A percentile compares a stretch with the other conserved stretches of the same genome.
These are phyloP conservation scores for Cyphellophora europaea DNA, from an alignment of 2,329 filamentous ascomycete species.

Conservation along the genomic window DNA sequence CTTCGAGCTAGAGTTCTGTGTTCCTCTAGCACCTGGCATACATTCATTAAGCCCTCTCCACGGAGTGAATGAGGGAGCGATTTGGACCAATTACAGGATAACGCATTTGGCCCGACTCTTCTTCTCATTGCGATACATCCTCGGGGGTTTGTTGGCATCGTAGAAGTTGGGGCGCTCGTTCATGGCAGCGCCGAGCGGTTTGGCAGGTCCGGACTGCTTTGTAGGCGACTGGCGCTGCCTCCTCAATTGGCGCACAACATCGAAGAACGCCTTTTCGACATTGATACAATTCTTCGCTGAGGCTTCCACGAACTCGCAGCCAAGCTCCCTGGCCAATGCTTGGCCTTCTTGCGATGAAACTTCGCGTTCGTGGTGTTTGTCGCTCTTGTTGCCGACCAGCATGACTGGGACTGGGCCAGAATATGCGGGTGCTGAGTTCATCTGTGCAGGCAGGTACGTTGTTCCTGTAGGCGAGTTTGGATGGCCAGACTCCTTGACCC, in stretches of 20 bases:
- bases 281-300: constrained; percentile 98
- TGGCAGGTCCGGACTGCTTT: constrained; percentile 21
- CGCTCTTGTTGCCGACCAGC: constrained; percentile 98
- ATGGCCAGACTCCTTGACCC: constrained; percentile 78
- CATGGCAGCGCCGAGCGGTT: constrained; percentile 6
- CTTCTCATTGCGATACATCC: constrained; percentile 15
- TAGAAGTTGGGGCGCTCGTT: constrained; percentile 9
- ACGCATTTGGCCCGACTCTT: constrained; percentile 14
- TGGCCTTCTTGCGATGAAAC: constrained; percentile 95
- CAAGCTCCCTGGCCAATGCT: constrained; percentile 79
- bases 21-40: too few species aligned
- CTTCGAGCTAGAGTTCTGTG: too few species aligned
- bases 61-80: too few species aligned
- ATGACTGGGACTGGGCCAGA: constrained; percentile 70
- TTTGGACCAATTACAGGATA: constrained; percentile 19
- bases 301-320: constrained; percentile 93
- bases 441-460: constrained; percentile 40
- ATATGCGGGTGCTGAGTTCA: constrained; percentile 35
- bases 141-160: neutral
- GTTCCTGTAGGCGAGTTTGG: constrained; percentile 45
- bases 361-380: constrained; percentile 88
- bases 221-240: constrained; percentile 56
- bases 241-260: constrained; percentile 84
- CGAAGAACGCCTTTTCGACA: constrained; percentile 96
- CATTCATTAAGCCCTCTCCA: too few species aligned